Evolutionary conservation across 257 asterid genomes (phyloP), one percentile per base, ranked within the genome.

Genomic region (Plectranthus barbatus): DNA sequence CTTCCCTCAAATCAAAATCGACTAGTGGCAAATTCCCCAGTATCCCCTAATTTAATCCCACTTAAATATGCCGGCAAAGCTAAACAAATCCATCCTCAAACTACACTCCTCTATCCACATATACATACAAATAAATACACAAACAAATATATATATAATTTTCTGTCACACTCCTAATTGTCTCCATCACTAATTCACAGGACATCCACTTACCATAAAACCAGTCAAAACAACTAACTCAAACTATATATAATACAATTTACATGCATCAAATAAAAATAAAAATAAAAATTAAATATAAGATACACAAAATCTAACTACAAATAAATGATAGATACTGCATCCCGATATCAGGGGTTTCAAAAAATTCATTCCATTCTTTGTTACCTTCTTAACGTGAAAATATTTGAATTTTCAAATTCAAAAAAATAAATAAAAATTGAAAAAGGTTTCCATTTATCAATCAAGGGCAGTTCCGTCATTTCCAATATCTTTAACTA

Each of bases 21-120:
- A 58, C 64, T 48, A 79, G 78, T 80, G 85, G 79, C 78, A 64
- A 57, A 72, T 44, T 40, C n/a, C 31, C 40, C 47, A 60, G 60
- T 74, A 65, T 55, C 12, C 60, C 66, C 70, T 24, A 51, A 58
- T 53, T 61, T 69, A n/a, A 74, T 12, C 72, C 69, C 67, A 50
- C 72, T 53, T 48, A 34, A 64, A 62, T 71, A 74, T 74, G 86
- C 86, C 86, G 86, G 86, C 86, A 65, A 77, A 80, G 86, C 75
- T 74, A 80, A 76, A 76, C 82, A 76, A 79, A 44, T 58, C 55
- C 31, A 74, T 60, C 79, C 76, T 66, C 77, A 72, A 68, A 68
- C 31, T 23, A 63, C 73, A 66, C 74, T 66, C 67, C 51, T 62
- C 67, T 42, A 14, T 44, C 29, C 61, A 48, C 44, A 60, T 20